Evolutionary conservation across 2,329 filamentous ascomycete genomes (phyloP).

Genomic region (Pezicula carpinea): DNA sequence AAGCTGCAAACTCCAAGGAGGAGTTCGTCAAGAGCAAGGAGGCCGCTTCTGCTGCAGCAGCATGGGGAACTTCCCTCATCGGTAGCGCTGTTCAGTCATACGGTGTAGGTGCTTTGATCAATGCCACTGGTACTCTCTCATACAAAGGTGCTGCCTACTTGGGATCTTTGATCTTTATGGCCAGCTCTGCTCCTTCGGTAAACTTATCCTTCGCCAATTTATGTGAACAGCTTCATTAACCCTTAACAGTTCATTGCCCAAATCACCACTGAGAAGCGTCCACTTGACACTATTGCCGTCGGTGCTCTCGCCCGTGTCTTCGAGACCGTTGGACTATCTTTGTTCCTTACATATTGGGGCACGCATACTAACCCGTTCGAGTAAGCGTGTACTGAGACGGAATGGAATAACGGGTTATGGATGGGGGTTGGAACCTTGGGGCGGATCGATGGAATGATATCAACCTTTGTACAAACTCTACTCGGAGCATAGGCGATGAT

Average conservation of each 20-base stretch:
- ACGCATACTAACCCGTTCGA: conserved; percentile 88
- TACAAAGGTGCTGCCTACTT: conserved; percentile 98
- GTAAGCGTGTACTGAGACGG: conserved; percentile 15
- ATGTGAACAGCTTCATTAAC: conserved; percentile 3
- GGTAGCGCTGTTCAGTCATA: conserved; percentile 88
- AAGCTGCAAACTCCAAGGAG: conserved; percentile 89
- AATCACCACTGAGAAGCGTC: conserved; percentile 85
- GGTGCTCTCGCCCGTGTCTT: conserved; percentile 78
- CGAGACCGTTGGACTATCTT: conserved; percentile 86
- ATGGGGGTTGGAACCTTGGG: background rate
- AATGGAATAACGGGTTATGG: background rate
- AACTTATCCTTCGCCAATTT: conserved; percentile 30
- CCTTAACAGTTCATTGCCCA: conserved; percentile 71
- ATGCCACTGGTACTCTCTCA: conserved; percentile 88
- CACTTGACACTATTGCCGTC: conserved; percentile 84
- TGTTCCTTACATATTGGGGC: conserved; percentile 97
- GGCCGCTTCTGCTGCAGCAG: conserved; percentile 78
- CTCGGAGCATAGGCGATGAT: background rate
- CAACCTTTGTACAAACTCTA: background rate
- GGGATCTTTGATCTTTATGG: conserved; percentile 85
- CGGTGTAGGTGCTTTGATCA: conserved; percentile 84
- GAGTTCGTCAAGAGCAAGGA: conserved; percentile 95
- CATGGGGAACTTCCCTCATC: conserved; percentile 85
- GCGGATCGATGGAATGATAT: background rate
- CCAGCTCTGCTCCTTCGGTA: conserved; percentile 83